Evolutionary conservation across 768 basidiomycete species (phyloP).

Genomic region (Heimioporus sp.): DNA sequence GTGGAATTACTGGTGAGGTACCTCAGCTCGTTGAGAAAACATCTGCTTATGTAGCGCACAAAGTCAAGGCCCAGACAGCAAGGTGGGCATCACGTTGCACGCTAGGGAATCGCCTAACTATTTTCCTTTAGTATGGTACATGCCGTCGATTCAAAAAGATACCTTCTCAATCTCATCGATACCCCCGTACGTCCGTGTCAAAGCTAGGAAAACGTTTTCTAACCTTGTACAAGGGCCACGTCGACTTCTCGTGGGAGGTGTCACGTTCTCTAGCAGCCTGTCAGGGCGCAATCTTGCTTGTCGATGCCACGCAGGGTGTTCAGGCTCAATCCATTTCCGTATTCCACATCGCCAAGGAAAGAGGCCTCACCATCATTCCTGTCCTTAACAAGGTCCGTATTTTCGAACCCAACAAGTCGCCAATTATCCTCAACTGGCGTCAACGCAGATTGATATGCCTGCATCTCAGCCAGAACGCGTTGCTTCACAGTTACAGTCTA

Average conservation of each 20-base stretch:
- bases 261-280: slow-evolving; percentile 89
- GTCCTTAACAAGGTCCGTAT: slow-evolving; percentile 82
- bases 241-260: slow-evolving; percentile 98
- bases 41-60: not conserved
- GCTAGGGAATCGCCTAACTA: slow-evolving; percentile 2
- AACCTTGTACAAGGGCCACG: slow-evolving; percentile 69
- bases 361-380: slow-evolving; percentile 80
- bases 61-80: slow-evolving; percentile 95
- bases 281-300: slow-evolving; percentile 83
- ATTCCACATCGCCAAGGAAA: slow-evolving; percentile 82
- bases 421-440: not conserved
- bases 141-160: slow-evolving; percentile 46
- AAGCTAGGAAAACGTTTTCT: not conserved
- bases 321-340: slow-evolving; percentile 98
- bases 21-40: not conserved
- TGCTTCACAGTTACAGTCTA: slow-evolving; percentile 75
- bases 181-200: slow-evolving; percentile 63
- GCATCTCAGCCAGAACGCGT: slow-evolving; percentile 83
- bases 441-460: slow-evolving; percentile 81
- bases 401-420: not conserved
- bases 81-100: slow-evolving; percentile 46
- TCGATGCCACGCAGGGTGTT: slow-evolving; percentile 96
- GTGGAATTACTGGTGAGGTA: slow-evolving; percentile 83
- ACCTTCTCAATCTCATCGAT: slow-evolving; percentile 92
- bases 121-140: slow-evolving; percentile 70